Conservation (phyloP, 106 monocot genomes). For the Gastrodia elata region DNA sequence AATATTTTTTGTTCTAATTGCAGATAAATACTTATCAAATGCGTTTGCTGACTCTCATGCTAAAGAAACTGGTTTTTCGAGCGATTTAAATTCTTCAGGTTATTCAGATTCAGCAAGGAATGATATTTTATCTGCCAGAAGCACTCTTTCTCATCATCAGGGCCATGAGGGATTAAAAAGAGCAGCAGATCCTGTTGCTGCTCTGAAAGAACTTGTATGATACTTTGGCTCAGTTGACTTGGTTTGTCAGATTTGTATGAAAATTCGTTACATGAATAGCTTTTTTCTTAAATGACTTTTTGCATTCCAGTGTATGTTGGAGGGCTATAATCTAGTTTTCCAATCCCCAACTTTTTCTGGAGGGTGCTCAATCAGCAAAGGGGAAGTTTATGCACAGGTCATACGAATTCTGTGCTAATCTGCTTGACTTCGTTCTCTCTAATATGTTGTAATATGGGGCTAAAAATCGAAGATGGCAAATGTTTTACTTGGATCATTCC, state of each 20-base stretch:
- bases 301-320: conserved; percentile 42
- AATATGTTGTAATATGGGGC: too few relatives aligned
- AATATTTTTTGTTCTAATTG: conserved; percentile 15
- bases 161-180: conserved; percentile 24
- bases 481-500: too few relatives aligned
- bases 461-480: too few relatives aligned
- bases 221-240: not conserved
- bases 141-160: conserved; percentile 19
- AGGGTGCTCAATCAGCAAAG: conserved; percentile 25
- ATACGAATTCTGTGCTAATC: not conserved
- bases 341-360: conserved; percentile 33
- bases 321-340: conserved; percentile 67
- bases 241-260: not conserved
- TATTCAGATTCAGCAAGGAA: conserved; percentile 26
- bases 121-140: conserved; percentile 25
- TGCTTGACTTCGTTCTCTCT: not conserved
- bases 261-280: not conserved
- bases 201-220: conserved; percentile 77
- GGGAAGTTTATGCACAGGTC: conserved; percentile 53
- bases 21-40: conserved; percentile 76
- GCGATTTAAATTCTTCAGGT: conserved; percentile 30
- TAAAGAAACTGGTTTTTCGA: conserved; percentile 51
- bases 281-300: not conserved
- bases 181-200: conserved; percentile 29
- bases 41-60: conserved; percentile 20